Percentiles rank a stretch among this genome's conserved stretches.
Evolutionary conservation across 1,139 yeast genomes (phyloP).

Genomic region (Debaryomycetaceae sp.): DNA sequence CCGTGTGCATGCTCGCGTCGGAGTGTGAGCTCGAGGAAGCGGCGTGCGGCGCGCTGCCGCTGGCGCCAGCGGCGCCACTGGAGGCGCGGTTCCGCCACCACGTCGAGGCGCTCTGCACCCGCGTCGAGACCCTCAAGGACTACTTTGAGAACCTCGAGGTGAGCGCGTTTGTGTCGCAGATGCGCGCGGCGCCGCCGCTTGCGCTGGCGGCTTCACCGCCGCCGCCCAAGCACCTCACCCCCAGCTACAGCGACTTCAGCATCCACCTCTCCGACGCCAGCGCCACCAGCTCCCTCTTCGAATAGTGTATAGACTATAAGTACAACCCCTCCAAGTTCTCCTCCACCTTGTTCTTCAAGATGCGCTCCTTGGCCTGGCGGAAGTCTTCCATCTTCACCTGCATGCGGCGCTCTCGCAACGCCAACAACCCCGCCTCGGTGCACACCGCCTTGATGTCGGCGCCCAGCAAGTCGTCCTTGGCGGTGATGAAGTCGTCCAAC

Average conservation of each 20-base stretch:
- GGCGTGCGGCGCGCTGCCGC: no score
- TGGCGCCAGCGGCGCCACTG: no score
- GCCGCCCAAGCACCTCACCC: no score
- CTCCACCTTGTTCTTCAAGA: conserved; percentile 94
- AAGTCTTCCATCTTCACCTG: conserved; percentile 95
- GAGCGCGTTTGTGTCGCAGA: conserved; percentile 5
- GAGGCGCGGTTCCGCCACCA: no score
- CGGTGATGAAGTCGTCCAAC: conserved; percentile 81
- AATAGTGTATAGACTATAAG: conserved; percentile 37
- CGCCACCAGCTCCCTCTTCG: conserved; percentile 8
- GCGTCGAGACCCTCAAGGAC: conserved; percentile 7
- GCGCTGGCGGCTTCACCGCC: no score
- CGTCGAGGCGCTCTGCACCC: conserved; percentile 3
- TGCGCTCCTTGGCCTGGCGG: conserved; percentile 92
- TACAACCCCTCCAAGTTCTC: conserved; percentile 95
- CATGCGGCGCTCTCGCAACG: conserved; percentile 97
- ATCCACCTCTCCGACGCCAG: conserved; percentile 8
- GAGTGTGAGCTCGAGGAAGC: conserved; percentile 5
- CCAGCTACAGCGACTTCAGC: conserved; percentile 9
- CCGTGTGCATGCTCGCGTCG: conserved; percentile 7
- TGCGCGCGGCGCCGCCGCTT: no score
- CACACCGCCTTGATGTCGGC: conserved; percentile 99
- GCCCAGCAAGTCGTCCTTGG: conserved; percentile 94
- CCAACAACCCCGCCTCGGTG: conserved; percentile 95
- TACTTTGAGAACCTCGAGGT: conserved; percentile 6